Conservation (phyloP, 2,329 filamentous ascomycete genomes). For the Sporothrix pseudoabietina region DNA sequence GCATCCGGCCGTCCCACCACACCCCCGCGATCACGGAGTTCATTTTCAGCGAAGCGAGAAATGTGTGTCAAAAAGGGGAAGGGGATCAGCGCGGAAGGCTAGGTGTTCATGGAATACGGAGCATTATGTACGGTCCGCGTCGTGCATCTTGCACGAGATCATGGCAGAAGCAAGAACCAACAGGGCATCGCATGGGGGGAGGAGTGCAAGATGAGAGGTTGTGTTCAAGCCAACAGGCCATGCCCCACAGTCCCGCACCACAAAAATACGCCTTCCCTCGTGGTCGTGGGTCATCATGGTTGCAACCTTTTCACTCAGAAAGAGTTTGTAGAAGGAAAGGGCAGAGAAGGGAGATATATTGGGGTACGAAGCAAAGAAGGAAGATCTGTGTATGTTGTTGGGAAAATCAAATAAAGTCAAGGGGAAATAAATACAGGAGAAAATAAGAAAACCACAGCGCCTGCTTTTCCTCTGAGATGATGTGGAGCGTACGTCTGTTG, state of each 20-base stretch:
- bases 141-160: neutral
- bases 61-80: neutral
- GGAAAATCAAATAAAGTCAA: neutral
- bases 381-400: neutral
- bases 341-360: neutral
- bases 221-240: neutral
- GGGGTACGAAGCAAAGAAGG: neutral
- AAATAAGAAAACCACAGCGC: too few species aligned
- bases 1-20: neutral
- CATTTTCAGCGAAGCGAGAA: constrained; percentile 7
- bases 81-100: neutral
- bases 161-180: neutral
- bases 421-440: neutral
- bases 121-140: neutral
- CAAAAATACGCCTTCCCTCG: constrained; percentile 9
- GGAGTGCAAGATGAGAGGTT: neutral
- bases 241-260: neutral
- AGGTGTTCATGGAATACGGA: neutral
- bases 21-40: neutral
- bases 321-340: neutral
- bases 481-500: neutral
- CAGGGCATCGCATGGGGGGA: neutral
- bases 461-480: neutral
- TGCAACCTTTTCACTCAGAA: neutral
- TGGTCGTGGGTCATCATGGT: neutral